Evolutionary conservation across 768 basidiomycete genomes (phyloP).

Genomic region (Phlebiopsis flavidoalba): DNA sequence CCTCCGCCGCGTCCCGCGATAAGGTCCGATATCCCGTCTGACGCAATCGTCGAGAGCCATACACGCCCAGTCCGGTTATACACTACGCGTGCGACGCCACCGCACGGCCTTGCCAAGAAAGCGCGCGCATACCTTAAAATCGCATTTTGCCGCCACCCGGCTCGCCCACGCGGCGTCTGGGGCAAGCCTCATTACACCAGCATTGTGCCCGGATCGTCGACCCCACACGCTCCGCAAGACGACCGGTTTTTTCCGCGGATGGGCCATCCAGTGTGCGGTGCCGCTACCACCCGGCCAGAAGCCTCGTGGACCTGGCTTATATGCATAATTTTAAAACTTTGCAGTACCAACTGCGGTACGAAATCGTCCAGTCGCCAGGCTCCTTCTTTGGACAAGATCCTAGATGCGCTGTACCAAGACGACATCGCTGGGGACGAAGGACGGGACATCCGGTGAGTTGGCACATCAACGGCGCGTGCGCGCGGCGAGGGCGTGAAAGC

Average conservation of each 20-base stretch:
- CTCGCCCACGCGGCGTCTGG: conserved; percentile 52
- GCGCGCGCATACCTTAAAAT: too few relatives aligned
- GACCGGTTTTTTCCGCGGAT: conserved; percentile 71
- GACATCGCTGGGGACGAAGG: conserved; percentile 91
- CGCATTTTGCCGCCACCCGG: conserved; percentile 56
- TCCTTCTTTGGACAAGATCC: conserved; percentile 79
- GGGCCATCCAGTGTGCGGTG: too few relatives aligned
- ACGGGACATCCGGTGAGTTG: conserved; percentile 87
- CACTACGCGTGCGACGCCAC: too few relatives aligned
- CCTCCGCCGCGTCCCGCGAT: conserved; percentile 78
- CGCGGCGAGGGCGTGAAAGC: conserved; percentile 46
- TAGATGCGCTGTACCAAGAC: conserved; percentile 84
- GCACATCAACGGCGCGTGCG: conserved; percentile 59
- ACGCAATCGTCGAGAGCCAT: conserved; percentile 74
- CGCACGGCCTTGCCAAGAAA: too few relatives aligned
- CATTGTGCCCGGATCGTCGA: conserved; percentile 85
- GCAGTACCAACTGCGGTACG: conserved; percentile 65
- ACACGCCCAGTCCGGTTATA: too few relatives aligned
- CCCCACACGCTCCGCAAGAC: conserved; percentile 83
- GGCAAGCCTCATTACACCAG: conserved; percentile 55
- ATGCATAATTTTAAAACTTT: not conserved
- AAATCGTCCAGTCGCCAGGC: conserved; percentile 52
- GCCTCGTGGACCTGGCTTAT: too few relatives aligned
- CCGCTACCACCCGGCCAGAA: too few relatives aligned
- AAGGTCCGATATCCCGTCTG: too few relatives aligned